Percentiles rank a stretch among this genome's conserved stretches.
These are phyloP conservation scores for Actinomortierella wolfii DNA, from an alignment of 371 early-diverging fungal species.

Conservation along the genomic window DNA sequence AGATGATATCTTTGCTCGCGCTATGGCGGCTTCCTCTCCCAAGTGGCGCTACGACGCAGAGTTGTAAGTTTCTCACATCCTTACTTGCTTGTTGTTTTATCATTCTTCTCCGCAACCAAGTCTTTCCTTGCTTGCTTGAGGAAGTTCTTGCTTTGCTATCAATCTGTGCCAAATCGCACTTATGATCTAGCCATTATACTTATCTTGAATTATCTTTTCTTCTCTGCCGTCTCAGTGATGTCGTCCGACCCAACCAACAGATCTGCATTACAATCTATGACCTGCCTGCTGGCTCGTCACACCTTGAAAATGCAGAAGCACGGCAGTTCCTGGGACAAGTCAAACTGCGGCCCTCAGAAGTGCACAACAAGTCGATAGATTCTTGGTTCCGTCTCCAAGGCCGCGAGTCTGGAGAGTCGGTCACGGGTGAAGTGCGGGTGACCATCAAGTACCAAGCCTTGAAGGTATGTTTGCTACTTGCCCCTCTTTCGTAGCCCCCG, in stretches of 20 bases:
- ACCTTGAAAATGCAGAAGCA: conserved; percentile 49
- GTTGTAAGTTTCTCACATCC: conserved; percentile 57
- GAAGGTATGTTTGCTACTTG: conserved; percentile 28
- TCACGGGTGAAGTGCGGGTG: conserved; percentile 71
- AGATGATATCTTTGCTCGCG: conserved; percentile 49
- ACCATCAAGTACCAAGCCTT: conserved; percentile 58
- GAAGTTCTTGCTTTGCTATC: no score
- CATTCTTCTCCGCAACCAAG: not conserved
- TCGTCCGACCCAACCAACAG: conserved; percentile 62
- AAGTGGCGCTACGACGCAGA: conserved; percentile 72
- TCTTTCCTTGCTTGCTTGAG: conserved; percentile 1
- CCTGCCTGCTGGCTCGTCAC: conserved; percentile 49
- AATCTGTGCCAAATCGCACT: no score
- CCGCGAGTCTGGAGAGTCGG: conserved; percentile 54
- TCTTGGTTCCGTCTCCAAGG: conserved; percentile 65
- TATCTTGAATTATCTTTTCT: no score
- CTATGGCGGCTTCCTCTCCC: conserved; percentile 53
- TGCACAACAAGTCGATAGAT: conserved; percentile 65
- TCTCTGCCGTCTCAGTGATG: conserved; percentile 53
- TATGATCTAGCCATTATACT: no score
- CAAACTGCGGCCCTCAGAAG: conserved; percentile 58
- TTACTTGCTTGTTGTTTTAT: not conserved
- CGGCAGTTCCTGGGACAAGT: conserved; percentile 66
- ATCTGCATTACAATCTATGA: conserved; percentile 70
- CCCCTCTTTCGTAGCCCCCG: not conserved